Evolutionary conservation across 2,329 filamentous ascomycete species (phyloP).

Genomic region (Cladosporium sp.): DNA sequence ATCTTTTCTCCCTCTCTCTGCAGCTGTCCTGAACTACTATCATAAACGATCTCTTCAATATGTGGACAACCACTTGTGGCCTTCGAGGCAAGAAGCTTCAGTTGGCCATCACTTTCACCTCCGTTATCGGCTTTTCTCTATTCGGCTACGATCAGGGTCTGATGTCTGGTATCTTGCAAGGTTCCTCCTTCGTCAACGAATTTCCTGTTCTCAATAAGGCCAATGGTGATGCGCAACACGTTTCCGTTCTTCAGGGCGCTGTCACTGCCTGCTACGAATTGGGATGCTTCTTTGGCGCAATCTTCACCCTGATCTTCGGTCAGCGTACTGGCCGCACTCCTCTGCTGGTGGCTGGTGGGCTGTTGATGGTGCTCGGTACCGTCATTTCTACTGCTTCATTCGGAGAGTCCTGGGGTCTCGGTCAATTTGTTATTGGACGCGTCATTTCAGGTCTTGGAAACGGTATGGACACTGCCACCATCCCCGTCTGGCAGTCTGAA

Average conservation of each 20-base stretch:
- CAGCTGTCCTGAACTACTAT: too few relatives aligned
- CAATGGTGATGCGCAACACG: conserved; percentile 29
- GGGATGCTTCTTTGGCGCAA: conserved; percentile 7
- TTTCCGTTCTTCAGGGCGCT: conserved; percentile 36
- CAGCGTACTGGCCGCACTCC: not conserved
- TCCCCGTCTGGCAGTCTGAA: conserved; percentile 45
- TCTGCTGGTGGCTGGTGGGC: conserved; percentile 3
- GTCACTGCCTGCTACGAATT: conserved; percentile 25
- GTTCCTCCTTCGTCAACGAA: conserved; percentile 52
- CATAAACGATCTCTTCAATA: too few relatives aligned
- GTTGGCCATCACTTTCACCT: too few relatives aligned
- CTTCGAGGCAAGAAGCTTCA: too few relatives aligned
- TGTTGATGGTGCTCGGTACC: conserved; percentile 44
- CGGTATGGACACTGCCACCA: conserved; percentile 44
- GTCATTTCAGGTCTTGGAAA: conserved; percentile 46
- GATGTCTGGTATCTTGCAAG: conserved; percentile 53
- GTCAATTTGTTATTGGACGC: conserved; percentile 43
- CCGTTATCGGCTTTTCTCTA: not conserved
- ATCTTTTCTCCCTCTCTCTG: too few relatives aligned
- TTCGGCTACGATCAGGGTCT: conserved; percentile 24
- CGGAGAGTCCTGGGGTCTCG: conserved; percentile 34
- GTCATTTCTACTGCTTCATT: conserved; percentile 43
- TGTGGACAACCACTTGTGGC: too few relatives aligned
- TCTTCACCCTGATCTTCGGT: conserved; percentile 4
- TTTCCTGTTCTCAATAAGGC: conserved; percentile 25